Evolutionary conservation across 495 filamentous ascomycete species (phyloP).

Genomic region (Lichina pygmaea): DNA sequence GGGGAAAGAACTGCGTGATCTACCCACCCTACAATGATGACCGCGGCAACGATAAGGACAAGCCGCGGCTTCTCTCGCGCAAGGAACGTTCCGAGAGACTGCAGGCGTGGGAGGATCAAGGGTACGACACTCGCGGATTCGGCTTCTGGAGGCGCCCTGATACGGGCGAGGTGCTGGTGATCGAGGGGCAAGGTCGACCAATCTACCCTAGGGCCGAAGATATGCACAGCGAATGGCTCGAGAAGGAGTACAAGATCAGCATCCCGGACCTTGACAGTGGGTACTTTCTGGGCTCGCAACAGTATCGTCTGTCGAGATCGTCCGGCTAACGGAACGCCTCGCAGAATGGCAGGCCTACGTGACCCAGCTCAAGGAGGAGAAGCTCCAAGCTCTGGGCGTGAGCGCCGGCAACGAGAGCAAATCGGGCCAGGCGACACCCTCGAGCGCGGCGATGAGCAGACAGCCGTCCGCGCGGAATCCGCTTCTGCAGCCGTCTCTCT

Average conservation of each 20-base stretch:
- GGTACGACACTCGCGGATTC: slow-evolving; percentile 53
- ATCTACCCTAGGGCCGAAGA: slow-evolving; percentile 46
- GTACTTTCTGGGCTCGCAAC: not conserved
- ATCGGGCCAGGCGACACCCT: slow-evolving; percentile 8
- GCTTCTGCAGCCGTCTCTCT: slow-evolving; percentile 27
- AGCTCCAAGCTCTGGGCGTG: slow-evolving; percentile 72
- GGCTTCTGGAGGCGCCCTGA: slow-evolving; percentile 6
- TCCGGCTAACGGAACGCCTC: not conserved
- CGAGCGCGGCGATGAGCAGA: not conserved
- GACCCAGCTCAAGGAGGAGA: slow-evolving; percentile 56
- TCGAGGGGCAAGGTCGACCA: slow-evolving; percentile 33
- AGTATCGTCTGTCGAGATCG: slow-evolving; percentile 11
- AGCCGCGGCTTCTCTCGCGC: slow-evolving; percentile 28
- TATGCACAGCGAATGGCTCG: slow-evolving; percentile 21
- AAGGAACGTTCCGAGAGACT: slow-evolving; percentile 37
- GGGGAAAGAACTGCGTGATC: slow-evolving; percentile 46
- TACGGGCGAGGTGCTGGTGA: slow-evolving; percentile 10
- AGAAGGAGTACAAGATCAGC: slow-evolving; percentile 27
- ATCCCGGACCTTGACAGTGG: slow-evolving; percentile 32
- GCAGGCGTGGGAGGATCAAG: slow-evolving; percentile 41
- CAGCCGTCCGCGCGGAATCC: slow-evolving; percentile 36
- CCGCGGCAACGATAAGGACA: slow-evolving; percentile 28
- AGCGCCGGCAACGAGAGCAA: slow-evolving; percentile 40
- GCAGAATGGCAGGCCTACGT: slow-evolving; percentile 68
- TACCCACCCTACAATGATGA: slow-evolving; percentile 41